phyloP scores from a whole-genome alignment of 371 early-diverging fungal genomes.

The Nosema granulosis region DNA sequence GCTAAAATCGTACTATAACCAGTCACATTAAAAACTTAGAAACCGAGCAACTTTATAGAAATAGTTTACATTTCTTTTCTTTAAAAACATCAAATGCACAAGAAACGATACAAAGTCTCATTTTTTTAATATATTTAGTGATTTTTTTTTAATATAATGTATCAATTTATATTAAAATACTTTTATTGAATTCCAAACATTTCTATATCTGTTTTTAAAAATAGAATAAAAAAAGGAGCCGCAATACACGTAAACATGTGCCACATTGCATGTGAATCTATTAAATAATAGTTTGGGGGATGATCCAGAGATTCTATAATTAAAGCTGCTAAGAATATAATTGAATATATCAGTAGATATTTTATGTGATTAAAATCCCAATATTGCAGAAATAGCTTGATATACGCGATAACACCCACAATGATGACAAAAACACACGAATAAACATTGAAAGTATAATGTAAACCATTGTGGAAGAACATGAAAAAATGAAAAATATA shows the following conservation, averaged over 20 bases:
- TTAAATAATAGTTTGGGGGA: conserved; percentile 48
- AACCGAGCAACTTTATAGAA: too few relatives aligned
- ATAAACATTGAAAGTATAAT: conserved; percentile 47
- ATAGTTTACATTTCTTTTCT: too few relatives aligned
- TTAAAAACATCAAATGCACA: too few relatives aligned
- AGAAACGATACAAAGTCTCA: too few relatives aligned
- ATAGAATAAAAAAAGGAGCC: conserved; percentile 26
- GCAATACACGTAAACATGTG: conserved; percentile 36
- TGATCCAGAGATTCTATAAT: conserved; percentile 50
- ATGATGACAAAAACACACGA: conserved; percentile 34
- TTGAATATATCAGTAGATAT: conserved; percentile 35
- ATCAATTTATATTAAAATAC: too few relatives aligned
- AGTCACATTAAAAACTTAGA: too few relatives aligned
- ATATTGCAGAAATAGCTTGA: conserved; percentile 16
- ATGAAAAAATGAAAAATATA: conserved; percentile 46
- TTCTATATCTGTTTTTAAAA: conserved; percentile 26
- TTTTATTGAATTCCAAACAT: too few relatives aligned
- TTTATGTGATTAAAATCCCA: background rate
- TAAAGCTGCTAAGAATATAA: conserved; percentile 22
- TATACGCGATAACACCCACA: conserved; percentile 5
- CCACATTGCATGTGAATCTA: conserved; percentile 60
- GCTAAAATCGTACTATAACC: too few relatives aligned
- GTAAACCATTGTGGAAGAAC: conserved; percentile 47
- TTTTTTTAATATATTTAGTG: too few relatives aligned
- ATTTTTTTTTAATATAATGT: too few relatives aligned